Percentiles rank a stretch among this genome's conserved stretches.
phyloP scores from a whole-genome alignment of 768 basidiomycete species.

The Cubamyces sp. region DNA sequence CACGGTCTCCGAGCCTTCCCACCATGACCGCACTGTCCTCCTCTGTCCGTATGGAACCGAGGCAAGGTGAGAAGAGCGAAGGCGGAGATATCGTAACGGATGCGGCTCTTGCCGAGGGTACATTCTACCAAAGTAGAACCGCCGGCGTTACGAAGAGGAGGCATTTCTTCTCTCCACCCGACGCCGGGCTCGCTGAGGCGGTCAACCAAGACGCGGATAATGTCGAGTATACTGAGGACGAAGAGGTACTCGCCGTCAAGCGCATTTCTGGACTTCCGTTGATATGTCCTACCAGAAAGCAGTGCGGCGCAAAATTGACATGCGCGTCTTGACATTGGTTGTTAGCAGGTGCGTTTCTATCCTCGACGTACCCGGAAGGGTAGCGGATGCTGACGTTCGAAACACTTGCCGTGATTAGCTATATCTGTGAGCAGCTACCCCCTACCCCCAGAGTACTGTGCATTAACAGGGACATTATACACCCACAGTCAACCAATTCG shows the following conservation, averaged over 20 bases:
- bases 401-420: slow-evolving; percentile 35
- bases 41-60: slow-evolving; percentile 8
- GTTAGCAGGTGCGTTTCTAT: slow-evolving; percentile 46
- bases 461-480: no score
- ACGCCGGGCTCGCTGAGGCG: slow-evolving; percentile 47
- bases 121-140: slow-evolving; percentile 45
- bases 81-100: slow-evolving; percentile 6
- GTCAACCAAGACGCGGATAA: slow-evolving; percentile 53
- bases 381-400: no score
- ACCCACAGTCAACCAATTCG: slow-evolving; percentile 34
- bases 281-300: slow-evolving; percentile 35
- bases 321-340: slow-evolving; percentile 52
- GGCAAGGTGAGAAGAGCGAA: slow-evolving; percentile 12
- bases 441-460: background rate
- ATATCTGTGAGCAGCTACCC: slow-evolving; percentile 42
- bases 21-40: background rate
- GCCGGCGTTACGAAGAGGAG: slow-evolving; percentile 29
- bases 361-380: background rate
- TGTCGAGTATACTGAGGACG: slow-evolving; percentile 52
- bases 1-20: slow-evolving; percentile 3
- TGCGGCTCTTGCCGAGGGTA: slow-evolving; percentile 40
- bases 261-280: no score
- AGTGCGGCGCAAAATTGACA: slow-evolving; percentile 55
- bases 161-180: slow-evolving; percentile 35
- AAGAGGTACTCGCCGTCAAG: no score